A percentile compares a stretch with the other conserved stretches of the same genome.
These are phyloP conservation scores for Ceratonia siliqua DNA, from an alignment of 306 rosid genomes.

Conservation along the genomic window DNA sequence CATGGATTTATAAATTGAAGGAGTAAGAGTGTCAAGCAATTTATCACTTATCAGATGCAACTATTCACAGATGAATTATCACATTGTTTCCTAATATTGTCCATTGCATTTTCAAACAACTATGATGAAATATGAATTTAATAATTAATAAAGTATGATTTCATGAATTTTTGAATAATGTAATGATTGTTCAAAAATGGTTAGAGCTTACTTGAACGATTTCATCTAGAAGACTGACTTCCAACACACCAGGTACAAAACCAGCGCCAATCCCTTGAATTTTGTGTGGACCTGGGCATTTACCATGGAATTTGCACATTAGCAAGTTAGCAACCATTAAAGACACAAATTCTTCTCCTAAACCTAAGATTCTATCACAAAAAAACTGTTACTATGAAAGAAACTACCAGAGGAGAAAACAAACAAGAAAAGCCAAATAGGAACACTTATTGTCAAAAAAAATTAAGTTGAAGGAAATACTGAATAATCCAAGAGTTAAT, in stretches of 20 bases:
- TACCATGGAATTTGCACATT: conserved; percentile 21
- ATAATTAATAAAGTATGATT: background rate
- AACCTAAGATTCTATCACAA: background rate
- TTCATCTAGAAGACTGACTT: conserved; percentile 65
- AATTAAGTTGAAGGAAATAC: background rate
- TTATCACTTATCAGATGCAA: background rate
- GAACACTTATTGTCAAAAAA: background rate
- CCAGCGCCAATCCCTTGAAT: conserved; percentile 96
- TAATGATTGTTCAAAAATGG: conserved; percentile 22
- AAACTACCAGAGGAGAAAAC: background rate
- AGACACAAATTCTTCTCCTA: conserved; percentile 14
- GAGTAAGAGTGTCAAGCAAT: background rate
- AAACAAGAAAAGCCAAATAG: conserved; percentile 7
- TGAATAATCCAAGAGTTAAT: conserved; percentile 12
- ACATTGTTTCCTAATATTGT: background rate
- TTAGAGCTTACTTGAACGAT: conserved; percentile 62
- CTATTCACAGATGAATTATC: background rate
- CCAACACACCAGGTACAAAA: conserved; percentile 79
- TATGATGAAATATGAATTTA: background rate
- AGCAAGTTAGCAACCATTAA: conserved; percentile 11
- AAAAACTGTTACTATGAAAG: background rate
- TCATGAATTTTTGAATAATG: background rate
- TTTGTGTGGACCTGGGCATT: conserved; percentile 79
- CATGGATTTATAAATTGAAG: conserved; percentile 2
- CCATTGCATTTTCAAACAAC: conserved; percentile 9